A percentile compares a stretch with the other conserved stretches of the same genome.
Conservation (phyloP, 2,329 filamentous ascomycete genomes). For the Thelonectria blattea region DNA sequence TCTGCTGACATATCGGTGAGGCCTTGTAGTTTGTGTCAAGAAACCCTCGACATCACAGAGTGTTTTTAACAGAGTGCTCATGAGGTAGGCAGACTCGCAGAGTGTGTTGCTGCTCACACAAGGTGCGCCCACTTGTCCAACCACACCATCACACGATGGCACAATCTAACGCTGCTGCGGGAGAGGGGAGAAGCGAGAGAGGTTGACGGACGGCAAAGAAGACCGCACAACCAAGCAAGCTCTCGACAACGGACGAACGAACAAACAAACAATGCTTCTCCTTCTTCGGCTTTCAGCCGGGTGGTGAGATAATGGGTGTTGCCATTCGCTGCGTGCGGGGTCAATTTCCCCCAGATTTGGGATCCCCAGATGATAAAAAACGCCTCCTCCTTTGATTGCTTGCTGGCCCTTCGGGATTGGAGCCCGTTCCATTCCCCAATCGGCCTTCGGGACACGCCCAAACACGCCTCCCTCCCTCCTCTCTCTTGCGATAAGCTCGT, state of each 20-base stretch:
- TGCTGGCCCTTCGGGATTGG: neutral
- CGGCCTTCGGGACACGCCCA: slow-evolving; percentile 8
- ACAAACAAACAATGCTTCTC: neutral
- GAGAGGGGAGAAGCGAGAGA: too few relatives aligned
- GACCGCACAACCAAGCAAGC: neutral
- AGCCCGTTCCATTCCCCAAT: neutral
- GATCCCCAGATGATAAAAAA: slow-evolving; percentile 15
- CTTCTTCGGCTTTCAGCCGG: neutral
- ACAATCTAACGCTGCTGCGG: neutral
- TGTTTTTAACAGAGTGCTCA: too few relatives aligned
- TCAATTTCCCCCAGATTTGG: slow-evolving; percentile 15
- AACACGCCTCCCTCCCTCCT: neutral
- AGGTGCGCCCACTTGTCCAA: neutral
- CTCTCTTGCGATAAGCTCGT: slow-evolving; percentile 14
- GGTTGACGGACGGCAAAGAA: neutral
- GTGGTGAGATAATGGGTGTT: slow-evolving; percentile 12
- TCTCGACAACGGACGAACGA: neutral
- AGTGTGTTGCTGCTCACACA: neutral
- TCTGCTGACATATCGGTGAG: neutral
- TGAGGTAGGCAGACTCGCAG: too few relatives aligned
- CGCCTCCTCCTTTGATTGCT: neutral
- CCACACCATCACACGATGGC: slow-evolving; percentile 1
- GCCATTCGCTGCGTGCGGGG: slow-evolving; percentile 14
- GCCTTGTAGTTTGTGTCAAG: neutral
- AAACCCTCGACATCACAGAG: too few relatives aligned